Evolutionary conservation across 352 stramenopile species (phyloP).

Genomic region (Phytophthora syringae): DNA sequence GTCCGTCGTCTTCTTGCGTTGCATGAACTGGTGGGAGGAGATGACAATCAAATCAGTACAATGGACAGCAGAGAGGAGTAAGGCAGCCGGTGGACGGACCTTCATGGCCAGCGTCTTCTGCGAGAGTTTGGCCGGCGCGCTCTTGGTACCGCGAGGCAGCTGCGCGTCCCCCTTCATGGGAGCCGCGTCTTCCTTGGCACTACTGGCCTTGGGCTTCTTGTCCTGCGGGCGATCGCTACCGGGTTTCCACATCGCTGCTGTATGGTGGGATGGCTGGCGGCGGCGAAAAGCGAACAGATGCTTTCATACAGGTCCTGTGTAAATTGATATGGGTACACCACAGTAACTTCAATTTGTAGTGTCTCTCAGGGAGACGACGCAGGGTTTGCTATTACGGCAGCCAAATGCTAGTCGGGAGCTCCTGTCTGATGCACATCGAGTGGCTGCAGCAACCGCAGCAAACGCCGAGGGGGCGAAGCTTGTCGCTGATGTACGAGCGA

Average conservation of each 20-base stretch:
- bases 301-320: not conserved
- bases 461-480: too few relatives aligned
- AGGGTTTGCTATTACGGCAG: too few relatives aligned
- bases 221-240: constrained; percentile 46
- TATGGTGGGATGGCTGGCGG: constrained; percentile 18
- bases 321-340: constrained; percentile 22
- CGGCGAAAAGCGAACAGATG: not conserved
- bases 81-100: constrained; percentile 15
- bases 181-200: constrained; percentile 16
- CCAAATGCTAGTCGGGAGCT: too few relatives aligned
- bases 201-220: constrained; percentile 33
- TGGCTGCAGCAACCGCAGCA: too few relatives aligned
- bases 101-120: constrained; percentile 91
- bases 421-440: too few relatives aligned
- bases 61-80: not conserved
- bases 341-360: too few relatives aligned
- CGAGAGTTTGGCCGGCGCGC: constrained; percentile 52
- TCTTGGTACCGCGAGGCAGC: constrained; percentile 24
- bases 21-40: constrained; percentile 70
- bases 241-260: constrained; percentile 67
- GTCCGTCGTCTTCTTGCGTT: constrained; percentile 78
- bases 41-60: constrained; percentile 4
- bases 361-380: too few relatives aligned
- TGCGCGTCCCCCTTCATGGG: constrained; percentile 24
- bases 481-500: too few relatives aligned